Base-by-base conservation (phyloP, 768 basidiomycete species). In the Leccinellum luteum region DNA sequence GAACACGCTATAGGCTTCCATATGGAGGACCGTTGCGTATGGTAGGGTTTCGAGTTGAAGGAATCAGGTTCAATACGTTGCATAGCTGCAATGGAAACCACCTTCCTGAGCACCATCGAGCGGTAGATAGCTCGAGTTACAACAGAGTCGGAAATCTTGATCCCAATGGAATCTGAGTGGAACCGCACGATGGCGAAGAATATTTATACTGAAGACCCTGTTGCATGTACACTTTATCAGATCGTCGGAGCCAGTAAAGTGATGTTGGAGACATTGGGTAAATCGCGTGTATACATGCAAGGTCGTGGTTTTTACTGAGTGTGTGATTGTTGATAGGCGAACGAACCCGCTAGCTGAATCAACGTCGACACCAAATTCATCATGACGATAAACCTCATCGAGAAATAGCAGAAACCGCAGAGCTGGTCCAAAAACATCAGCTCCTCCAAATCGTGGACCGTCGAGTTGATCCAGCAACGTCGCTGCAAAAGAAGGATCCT, bases 281-380 rank as follows among this genome's bases (percentile, higher is more conserved):
- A 57, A 41, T 56, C 34, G 15, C 8, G 51, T 66, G 48, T 61
- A 50, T 34, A 32, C 43, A 15, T 47, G 6, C 21, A 6, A 17
- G 25, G 1, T 34, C 6, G 48, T 57, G 38, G 56, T 57, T 55
- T 41, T 12, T 2, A 56, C 54, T 68, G 35, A 66, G 34, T 48
- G 0, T 47, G 21, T 27, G 21, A 27, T 50, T 48, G 25, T 35
- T 17, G n/a, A 50, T n/a, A 69, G 63, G 27, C 14, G 1, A 52
- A 43, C 21, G 55, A 52, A 21, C 30, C 48, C 10, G 32, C 3
- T 19, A 6, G n/a, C n/a, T n/a, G n/a, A n/a, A n/a, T n/a, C n/a
- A n/a, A n/a, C n/a, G n/a, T n/a, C n/a, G n/a, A n/a, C n/a, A n/a
- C n/a, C n/a, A n/a, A n/a, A n/a, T n/a, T n/a, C n/a, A n/a, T n/a